Conservation (phyloP, 2,329 filamentous ascomycete genomes). For the Penicillium sp. region DNA sequence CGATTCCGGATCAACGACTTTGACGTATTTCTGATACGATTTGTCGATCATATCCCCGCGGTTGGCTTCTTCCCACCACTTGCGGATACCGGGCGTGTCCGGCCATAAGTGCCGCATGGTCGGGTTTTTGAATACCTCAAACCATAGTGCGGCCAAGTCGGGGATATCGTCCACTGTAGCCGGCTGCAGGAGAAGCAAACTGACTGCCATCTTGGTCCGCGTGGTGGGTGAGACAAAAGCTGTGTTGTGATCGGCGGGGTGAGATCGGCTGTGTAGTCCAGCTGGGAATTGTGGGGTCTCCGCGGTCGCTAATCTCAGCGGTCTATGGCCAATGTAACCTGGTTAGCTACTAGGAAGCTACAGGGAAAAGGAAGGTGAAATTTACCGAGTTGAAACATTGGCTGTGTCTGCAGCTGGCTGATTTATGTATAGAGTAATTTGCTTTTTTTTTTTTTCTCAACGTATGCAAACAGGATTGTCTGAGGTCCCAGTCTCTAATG, state of each 20-base stretch:
- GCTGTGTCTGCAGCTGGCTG: background rate
- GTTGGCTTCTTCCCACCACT: slow-evolving; percentile 27
- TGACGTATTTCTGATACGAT: slow-evolving; percentile 27
- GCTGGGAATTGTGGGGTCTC: background rate
- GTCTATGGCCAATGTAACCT: background rate
- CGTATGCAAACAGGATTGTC: background rate
- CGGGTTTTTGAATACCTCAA: slow-evolving; percentile 24
- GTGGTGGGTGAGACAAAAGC: background rate
- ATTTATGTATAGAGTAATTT: background rate
- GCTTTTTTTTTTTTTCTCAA: background rate
- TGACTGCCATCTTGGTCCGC: background rate
- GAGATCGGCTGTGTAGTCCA: background rate
- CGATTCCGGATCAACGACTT: slow-evolving; percentile 22
- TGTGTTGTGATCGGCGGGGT: background rate
- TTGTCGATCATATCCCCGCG: slow-evolving; percentile 23
- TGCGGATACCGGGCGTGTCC: slow-evolving; percentile 26
- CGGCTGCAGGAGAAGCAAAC: slow-evolving; percentile 8
- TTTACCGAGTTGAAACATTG: background rate
- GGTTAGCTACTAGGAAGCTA: background rate
- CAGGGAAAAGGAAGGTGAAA: background rate
- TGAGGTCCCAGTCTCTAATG: background rate
- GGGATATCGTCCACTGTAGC: slow-evolving; percentile 25
- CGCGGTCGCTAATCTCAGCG: background rate
- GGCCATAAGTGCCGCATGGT: slow-evolving; percentile 23
- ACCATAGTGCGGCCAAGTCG: slow-evolving; percentile 26